Base-by-base conservation (phyloP, 202 grass and related monocot genomes). In the Schoenoplectus tabernaemontani region DNA sequence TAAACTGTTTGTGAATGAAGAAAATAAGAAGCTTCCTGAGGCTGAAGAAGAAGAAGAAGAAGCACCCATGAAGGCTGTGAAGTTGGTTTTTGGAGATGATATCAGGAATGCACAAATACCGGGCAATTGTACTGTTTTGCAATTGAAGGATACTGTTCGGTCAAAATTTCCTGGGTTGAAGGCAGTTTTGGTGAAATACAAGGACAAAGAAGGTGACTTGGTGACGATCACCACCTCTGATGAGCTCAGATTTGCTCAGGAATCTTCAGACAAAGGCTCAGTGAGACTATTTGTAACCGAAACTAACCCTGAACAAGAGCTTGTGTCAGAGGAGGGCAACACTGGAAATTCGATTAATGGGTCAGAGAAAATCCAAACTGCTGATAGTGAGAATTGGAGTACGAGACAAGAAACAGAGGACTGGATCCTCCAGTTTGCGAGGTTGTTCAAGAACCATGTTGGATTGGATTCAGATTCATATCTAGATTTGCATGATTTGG, bases 341-440 rank as follows among this genome's bases (percentile, higher is more conserved):
- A 70, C 53, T 47, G 62, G 36, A 16, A 80, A 84, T 50, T 85
- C 79, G 23, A 39, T 73, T 26, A 41, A 58, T 41, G 57, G 6
- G n/a, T 57, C 64, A 75, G 85, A 91, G 60, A 86, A 58, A 74
- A 86, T 77, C 19, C 78, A 74, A 36, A 77, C 15, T 38, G 79
- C 51, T 66, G 84, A 64, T 38, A 81, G 83, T 16, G 93, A 90
- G 50, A 82, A 78, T 53, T 74, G 64, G 64, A 93, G 83, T 79
- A 81, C 43, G 3, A 87, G 57, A 79, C 78, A 66, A 60, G 86
- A 76, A 22, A 57, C 84, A 20, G 86, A 85, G 37, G 85, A 93
- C 33, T 97, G 90, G 90, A 91, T 97, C 80, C 9, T 91, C 63
- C 93, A 93, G 62, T 97, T 93, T 76, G 87, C 87, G 50, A 88